These are phyloP conservation scores for Penicillium oxalicum DNA, from an alignment of 2,329 filamentous ascomycete species.

Conservation along the genomic window DNA sequence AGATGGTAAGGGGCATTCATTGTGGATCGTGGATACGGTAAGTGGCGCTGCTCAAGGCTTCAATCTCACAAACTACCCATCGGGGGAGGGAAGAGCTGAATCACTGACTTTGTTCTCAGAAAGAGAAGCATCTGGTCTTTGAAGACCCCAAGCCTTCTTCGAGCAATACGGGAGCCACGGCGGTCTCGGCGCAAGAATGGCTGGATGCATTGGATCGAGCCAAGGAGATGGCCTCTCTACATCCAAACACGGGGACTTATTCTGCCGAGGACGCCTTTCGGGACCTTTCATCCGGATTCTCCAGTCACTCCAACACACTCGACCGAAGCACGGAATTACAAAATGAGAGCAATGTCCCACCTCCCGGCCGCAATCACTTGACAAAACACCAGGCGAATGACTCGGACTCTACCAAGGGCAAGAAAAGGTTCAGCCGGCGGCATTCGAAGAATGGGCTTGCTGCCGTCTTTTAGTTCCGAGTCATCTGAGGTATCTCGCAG, in stretches of 20 bases:
- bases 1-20: constrained; percentile 79
- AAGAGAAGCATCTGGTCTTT: constrained; percentile 84
- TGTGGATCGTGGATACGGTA: constrained; percentile 92
- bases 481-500: not conserved
- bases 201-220: constrained; percentile 81
- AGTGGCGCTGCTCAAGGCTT: constrained; percentile 38
- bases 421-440: constrained; percentile 76
- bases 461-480: constrained; percentile 63
- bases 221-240: constrained; percentile 73
- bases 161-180: constrained; percentile 57
- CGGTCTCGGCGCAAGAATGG: constrained; percentile 80
- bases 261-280: constrained; percentile 61
- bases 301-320: constrained; percentile 53
- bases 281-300: constrained; percentile 64
- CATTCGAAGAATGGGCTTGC: constrained; percentile 93
- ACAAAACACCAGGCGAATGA: constrained; percentile 43
- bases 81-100: not conserved
- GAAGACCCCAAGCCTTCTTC: constrained; percentile 78
- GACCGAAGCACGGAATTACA: constrained; percentile 38
- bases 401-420: constrained; percentile 51
- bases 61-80: no score
- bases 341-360: constrained; percentile 26
- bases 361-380: constrained; percentile 42
- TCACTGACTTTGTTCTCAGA: constrained; percentile 47
- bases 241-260: constrained; percentile 62